Evolutionary conservation across 257 asterid genomes (phyloP), one percentile per base, ranked within the genome.

Genomic region (Gynochthodes officinalis): DNA sequence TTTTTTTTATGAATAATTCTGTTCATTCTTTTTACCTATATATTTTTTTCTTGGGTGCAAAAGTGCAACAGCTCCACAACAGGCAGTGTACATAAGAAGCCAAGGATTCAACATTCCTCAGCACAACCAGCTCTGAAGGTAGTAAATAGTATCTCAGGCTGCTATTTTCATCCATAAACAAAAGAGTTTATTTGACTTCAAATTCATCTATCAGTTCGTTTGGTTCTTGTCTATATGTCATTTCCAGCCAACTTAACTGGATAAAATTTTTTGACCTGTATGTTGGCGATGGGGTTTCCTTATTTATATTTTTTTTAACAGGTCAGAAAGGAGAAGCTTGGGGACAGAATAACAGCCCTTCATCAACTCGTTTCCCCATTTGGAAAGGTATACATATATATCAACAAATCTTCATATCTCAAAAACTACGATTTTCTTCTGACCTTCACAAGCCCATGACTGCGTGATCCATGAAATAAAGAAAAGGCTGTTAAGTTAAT

Each of bases 351-450:
- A 74, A 89, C 97, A 62, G 87, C 96, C 19, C 98, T 94, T 72
- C 98, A 94, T 83, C 98, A 91, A 79, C 83, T 94, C 43, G 98
- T 91, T 86, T 94, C 98, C 73, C 98, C 98, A 81, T 94, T 94
- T 77, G 97, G 97, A 83, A 94, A 94, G 98, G 98, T 91, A 63
- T 33, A 85, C 77, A 32, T 48, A n/a, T 30, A 43, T 62, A 32
- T 37, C 44, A 25, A 49, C 46, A 19, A 57, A 30, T 64, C 63
- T 67, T 32, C 30, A 19, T 4, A 32, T 42, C n/a, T 48, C 30
- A 10, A 43, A 39, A 32, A 48, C 72, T 65, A 53, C 19, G 58
- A 19, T 27, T n/a, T 30, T 30, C 37, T 67, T 59, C 69, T 33
- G 54, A 42, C 30, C 35, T 16, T 61, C 64, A 53, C 65, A 19